Evolutionary conservation across 345 rosid species (phyloP).

Genomic region (Iberis pinnata): DNA sequence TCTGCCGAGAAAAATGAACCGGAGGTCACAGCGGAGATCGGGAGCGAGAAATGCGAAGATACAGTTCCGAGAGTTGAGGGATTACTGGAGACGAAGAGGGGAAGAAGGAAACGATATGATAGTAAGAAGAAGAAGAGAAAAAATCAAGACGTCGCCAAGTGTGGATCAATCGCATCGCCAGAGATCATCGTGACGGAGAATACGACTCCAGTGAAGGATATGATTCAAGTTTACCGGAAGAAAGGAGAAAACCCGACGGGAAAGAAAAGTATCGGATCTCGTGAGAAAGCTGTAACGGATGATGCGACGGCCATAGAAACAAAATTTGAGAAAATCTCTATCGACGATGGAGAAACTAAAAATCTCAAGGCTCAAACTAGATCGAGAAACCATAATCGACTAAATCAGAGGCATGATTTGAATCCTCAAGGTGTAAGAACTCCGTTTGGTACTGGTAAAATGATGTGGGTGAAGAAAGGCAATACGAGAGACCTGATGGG

Average conservation of each 20-base stretch:
- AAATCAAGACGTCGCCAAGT: neutral
- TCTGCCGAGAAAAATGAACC: neutral
- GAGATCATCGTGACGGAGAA: no score
- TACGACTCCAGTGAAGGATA: neutral
- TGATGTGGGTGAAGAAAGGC: slow-evolving; percentile 32
- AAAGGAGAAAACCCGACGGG: neutral
- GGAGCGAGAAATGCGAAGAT: slow-evolving; percentile 7
- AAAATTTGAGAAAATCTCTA: neutral
- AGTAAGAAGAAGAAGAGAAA: slow-evolving; percentile 14
- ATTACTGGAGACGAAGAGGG: neutral
- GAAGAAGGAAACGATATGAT: slow-evolving; percentile 3
- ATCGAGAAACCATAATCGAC: neutral
- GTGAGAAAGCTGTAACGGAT: neutral
- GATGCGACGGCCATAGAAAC: slow-evolving; percentile 4
- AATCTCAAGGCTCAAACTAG: neutral
- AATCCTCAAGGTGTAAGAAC: neutral
- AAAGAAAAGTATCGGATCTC: neutral
- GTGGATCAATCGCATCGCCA: slow-evolving; percentile 7
- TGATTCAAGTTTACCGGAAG: no score
- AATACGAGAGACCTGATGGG: neutral
- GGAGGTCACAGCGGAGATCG: neutral
- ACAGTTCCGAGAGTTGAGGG: neutral
- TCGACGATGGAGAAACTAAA: neutral
- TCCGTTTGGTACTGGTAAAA: neutral
- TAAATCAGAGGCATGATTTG: neutral